Percentiles rank a stretch among this genome's conserved stretches.
Evolutionary conservation across 805 yeast species (phyloP).

Genomic region (Brettanomyces custersianus): DNA sequence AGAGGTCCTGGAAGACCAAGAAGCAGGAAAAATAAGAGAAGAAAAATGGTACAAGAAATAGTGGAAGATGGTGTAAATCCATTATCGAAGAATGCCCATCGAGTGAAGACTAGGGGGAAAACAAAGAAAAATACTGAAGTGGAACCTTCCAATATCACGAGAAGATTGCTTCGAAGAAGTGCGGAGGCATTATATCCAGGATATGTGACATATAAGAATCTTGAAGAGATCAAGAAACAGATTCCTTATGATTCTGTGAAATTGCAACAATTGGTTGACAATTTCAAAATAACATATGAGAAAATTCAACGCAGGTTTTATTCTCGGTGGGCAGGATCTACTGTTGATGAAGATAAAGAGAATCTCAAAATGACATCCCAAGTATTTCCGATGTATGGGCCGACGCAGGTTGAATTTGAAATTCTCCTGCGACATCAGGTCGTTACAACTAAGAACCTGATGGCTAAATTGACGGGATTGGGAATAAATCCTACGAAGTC

Average conservation of each 20-base stretch:
- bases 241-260: constrained; percentile 8
- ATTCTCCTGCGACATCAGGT: constrained; percentile 18
- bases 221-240: constrained; percentile 8
- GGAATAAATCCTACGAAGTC: constrained; percentile 18
- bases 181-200: neutral
- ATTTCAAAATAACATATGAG: constrained; percentile 15
- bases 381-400: constrained; percentile 24
- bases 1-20: too few relatives aligned
- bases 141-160: too few relatives aligned
- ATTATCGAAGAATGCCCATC: too few relatives aligned
- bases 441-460: constrained; percentile 20
- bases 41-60: too few relatives aligned
- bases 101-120: too few relatives aligned
- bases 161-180: too few relatives aligned
- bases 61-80: too few relatives aligned
- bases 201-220: constrained; percentile 15
- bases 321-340: constrained; percentile 16
- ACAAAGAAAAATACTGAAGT: too few relatives aligned
- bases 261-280: constrained; percentile 8
- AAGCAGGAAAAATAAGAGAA: too few relatives aligned
- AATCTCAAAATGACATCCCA: constrained; percentile 11
- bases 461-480: constrained; percentile 16
- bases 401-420: constrained; percentile 24
- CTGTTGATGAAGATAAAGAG: constrained; percentile 4
- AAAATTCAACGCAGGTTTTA: constrained; percentile 17